A percentile compares a stretch with the other conserved stretches of the same genome.
These are phyloP conservation scores for Aspergillus japonicus DNA, from an alignment of 2,329 filamentous ascomycete genomes.

Conservation along the genomic window DNA sequence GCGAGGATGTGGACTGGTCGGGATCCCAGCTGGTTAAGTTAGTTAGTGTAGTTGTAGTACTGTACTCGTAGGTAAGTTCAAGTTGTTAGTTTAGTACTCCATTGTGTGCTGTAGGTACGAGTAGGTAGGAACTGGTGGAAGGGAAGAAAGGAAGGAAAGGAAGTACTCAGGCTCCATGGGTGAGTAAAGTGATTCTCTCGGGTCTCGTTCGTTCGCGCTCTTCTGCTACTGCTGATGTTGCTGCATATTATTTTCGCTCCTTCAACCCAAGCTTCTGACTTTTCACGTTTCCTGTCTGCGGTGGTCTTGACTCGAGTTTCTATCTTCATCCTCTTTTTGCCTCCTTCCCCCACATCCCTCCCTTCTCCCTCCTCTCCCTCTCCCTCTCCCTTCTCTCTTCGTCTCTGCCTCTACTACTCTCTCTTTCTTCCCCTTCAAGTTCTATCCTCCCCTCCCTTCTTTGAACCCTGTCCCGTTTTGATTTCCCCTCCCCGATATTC, in stretches of 20 bases:
- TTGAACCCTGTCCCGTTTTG: background rate
- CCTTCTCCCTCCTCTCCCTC: constrained; percentile 26
- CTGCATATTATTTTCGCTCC: constrained; percentile 5
- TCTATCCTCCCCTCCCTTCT: background rate
- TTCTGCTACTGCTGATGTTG: constrained; percentile 20
- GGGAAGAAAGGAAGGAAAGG: too few species aligned
- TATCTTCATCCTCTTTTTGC: constrained; percentile 1
- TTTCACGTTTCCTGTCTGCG: constrained; percentile 9
- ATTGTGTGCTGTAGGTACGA: too few species aligned
- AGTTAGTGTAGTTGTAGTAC: constrained; percentile 13
- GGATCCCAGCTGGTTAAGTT: constrained; percentile 31
- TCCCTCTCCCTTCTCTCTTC: constrained; percentile 8
- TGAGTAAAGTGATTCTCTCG: constrained; percentile 19
- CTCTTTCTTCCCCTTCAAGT: background rate
- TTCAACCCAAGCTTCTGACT: constrained; percentile 15
- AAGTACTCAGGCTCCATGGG: too few species aligned
- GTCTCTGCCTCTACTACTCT: constrained; percentile 4
- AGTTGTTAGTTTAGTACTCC: too few species aligned
- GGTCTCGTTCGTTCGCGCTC: constrained; percentile 14
- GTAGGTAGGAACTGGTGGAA: too few species aligned
- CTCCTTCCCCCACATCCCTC: constrained; percentile 8
- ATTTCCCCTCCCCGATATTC: constrained; percentile 8
- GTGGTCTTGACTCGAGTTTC: constrained; percentile 2
- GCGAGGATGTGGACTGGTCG: constrained; percentile 34
- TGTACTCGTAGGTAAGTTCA: too few species aligned